Evolutionary conservation across 495 filamentous ascomycete genomes (phyloP).

Genomic region (Pyrenula massariospora): DNA sequence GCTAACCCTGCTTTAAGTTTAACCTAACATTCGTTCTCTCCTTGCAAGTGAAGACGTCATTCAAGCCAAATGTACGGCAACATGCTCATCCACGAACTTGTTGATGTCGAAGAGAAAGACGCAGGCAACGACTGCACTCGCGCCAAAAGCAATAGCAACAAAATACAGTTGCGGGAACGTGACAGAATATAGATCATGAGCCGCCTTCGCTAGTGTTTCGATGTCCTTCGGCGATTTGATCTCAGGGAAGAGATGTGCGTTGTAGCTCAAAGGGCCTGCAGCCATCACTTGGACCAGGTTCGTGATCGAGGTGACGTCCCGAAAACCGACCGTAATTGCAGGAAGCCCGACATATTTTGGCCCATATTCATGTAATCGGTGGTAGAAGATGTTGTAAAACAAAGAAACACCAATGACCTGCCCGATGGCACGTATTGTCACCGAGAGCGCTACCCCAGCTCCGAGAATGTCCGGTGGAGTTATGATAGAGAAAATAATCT

Average conservation of each 20-base stretch:
- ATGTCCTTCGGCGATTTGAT: not conserved
- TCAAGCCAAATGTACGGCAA: not conserved
- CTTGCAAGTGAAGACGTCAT: too few species aligned
- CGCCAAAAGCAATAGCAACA: slow-evolving; percentile 1
- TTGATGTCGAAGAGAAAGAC: not conserved
- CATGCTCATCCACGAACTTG: slow-evolving; percentile 1
- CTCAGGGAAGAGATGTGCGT: not conserved
- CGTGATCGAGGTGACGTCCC: not conserved
- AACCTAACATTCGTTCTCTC: too few species aligned
- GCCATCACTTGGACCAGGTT: not conserved
- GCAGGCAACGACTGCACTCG: not conserved
- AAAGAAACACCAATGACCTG: slow-evolving; percentile 2
- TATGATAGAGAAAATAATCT: slow-evolving; percentile 2
- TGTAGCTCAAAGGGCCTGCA: not conserved
- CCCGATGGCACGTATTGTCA: not conserved
- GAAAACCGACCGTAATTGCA: not conserved
- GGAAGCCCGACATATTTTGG: not conserved
- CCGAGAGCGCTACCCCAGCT: not conserved
- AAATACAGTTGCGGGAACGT: not conserved
- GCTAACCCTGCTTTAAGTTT: too few species aligned
- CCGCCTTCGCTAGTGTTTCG: not conserved
- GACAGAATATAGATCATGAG: not conserved
- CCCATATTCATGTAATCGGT: not conserved
- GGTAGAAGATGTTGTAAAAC: slow-evolving; percentile 1
- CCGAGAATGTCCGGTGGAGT: not conserved